Evolutionary conservation across 306 rosid species (phyloP).

Genomic region (Fagus sylvatica): DNA sequence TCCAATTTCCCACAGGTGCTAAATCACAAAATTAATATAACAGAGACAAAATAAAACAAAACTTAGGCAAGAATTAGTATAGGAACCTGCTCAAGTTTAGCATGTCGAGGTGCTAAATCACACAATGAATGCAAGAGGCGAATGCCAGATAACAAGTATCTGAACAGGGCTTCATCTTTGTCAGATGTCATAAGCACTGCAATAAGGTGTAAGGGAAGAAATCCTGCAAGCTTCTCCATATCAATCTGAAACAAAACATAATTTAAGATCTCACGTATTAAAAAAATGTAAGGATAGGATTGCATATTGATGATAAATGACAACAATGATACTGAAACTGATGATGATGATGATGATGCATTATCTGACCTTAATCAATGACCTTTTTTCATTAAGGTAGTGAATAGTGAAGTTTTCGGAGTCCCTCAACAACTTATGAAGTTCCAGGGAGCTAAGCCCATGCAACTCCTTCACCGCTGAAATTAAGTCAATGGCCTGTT

Average conservation of each 20-base stretch:
- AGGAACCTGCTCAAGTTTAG: slow-evolving; percentile 86
- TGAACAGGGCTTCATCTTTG: slow-evolving; percentile 58
- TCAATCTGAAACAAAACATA: slow-evolving; percentile 61
- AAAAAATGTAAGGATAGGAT: slow-evolving; percentile 12
- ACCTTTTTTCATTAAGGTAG: slow-evolving; percentile 47
- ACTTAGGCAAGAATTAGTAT: background rate
- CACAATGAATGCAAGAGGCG: slow-evolving; percentile 88
- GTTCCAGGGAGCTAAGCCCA: slow-evolving; percentile 59
- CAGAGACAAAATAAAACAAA: slow-evolving; percentile 23
- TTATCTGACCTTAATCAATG: slow-evolving; percentile 53
- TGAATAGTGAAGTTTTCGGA: slow-evolving; percentile 68
- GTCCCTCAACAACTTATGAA: slow-evolving; percentile 66
- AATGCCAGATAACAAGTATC: slow-evolving; percentile 66
- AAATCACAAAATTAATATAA: slow-evolving; percentile 10
- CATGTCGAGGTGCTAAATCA: slow-evolving; percentile 81
- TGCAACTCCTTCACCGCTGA: slow-evolving; percentile 73
- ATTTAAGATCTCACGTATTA: slow-evolving; percentile 27
- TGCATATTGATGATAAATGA: background rate
- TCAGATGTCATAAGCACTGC: slow-evolving; percentile 56
- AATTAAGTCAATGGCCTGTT: slow-evolving; percentile 65
- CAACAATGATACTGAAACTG: slow-evolving; percentile 11
- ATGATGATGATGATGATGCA: background rate
- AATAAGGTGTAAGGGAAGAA: slow-evolving; percentile 82
- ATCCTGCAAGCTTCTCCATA: slow-evolving; percentile 75
- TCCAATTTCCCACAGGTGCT: no score